phyloP scores from a whole-genome alignment of 208 protist genomes.

The Leishmania guyanensis region DNA sequence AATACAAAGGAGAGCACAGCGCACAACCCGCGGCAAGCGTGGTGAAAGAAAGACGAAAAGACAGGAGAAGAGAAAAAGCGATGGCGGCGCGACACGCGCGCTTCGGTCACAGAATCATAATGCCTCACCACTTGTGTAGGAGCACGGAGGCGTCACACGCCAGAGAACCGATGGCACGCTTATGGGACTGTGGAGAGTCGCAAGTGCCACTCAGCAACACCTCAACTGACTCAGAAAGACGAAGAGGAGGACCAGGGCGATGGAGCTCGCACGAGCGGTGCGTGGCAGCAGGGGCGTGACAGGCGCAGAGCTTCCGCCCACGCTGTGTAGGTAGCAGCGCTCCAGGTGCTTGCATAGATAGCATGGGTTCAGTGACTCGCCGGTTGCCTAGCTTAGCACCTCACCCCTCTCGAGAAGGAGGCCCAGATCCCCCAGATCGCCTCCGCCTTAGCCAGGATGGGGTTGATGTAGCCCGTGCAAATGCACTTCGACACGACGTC shows the following conservation, averaged over 20 bases:
- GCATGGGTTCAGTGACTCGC: slow-evolving; percentile 59
- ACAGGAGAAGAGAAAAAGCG: not conserved
- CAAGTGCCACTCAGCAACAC: not conserved
- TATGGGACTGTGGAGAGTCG: not conserved
- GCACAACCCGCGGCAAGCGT: not conserved
- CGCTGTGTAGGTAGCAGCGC: slow-evolving; percentile 57
- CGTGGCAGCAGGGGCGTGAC: not conserved
- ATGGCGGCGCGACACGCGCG: not conserved
- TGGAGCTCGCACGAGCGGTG: no score
- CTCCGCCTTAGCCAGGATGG: slow-evolving; percentile 50
- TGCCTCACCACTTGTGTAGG: no score
- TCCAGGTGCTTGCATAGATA: slow-evolving; percentile 77
- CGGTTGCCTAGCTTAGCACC: slow-evolving; percentile 58
- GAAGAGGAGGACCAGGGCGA: not conserved
- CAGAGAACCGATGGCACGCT: not conserved
- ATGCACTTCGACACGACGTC: slow-evolving; percentile 47
- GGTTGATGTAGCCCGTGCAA: slow-evolving; percentile 46
- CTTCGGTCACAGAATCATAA: not conserved
- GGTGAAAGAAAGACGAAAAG: not conserved
- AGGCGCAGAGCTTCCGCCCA: not conserved
- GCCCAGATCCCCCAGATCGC: slow-evolving; percentile 35
- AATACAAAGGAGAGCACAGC: no score
- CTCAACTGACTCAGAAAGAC: not conserved
- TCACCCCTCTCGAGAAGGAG: slow-evolving; percentile 53
- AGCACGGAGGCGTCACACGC: not conserved